These are phyloP conservation scores for Chernovozyma sophiae-reginae DNA, from an alignment of 1,139 yeast species.

Conservation along the genomic window DNA sequence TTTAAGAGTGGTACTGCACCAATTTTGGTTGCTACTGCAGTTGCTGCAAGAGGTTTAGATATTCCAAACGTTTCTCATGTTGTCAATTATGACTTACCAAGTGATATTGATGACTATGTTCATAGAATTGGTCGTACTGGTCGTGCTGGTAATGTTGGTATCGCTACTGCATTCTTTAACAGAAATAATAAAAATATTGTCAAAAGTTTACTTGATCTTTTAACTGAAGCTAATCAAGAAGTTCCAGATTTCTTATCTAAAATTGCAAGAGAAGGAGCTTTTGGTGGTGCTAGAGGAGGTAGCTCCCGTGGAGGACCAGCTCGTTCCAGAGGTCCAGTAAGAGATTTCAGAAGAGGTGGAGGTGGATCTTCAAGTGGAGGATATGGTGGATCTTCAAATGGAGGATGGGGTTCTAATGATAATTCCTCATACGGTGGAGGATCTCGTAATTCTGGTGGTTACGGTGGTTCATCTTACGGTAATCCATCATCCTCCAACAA, in stretches of 20 bases:
- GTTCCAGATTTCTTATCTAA: slow-evolving; percentile 83
- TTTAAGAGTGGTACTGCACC: slow-evolving; percentile 87
- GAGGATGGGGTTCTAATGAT: slow-evolving; percentile 18
- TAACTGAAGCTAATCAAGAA: slow-evolving; percentile 96
- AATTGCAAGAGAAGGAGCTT: slow-evolving; percentile 73
- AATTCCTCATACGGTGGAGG: slow-evolving; percentile 16
- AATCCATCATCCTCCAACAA: slow-evolving; percentile 27
- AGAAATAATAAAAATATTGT: slow-evolving; percentile 89
- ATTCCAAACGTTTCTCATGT: slow-evolving; percentile 98
- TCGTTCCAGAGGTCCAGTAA: slow-evolving; percentile 46
- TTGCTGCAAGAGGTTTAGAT: slow-evolving; percentile 99
- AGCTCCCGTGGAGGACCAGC: slow-evolving; percentile 44
- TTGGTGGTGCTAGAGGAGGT: slow-evolving; percentile 50
- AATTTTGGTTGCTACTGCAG: slow-evolving; percentile 95
- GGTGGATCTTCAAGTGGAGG: slow-evolving; percentile 26
- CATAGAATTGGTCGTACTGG: slow-evolving; percentile 99
- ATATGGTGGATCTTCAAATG: slow-evolving; percentile 15
- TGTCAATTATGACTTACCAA: slow-evolving; percentile 93
- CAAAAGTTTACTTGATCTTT: slow-evolving; percentile 81
- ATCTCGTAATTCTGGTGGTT: slow-evolving; percentile 12
- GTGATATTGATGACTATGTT: slow-evolving; percentile 96
- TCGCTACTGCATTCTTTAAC: slow-evolving; percentile 97
- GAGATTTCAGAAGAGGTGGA: slow-evolving; percentile 56
- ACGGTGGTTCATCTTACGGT: slow-evolving; percentile 26
- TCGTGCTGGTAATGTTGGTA: slow-evolving; percentile 99